Percentiles rank a stretch among this genome's conserved stretches.
These are phyloP conservation scores for Ampelocalamus luodianensis DNA, from an alignment of 176 grass and related monocot species.

Conservation along the genomic window DNA sequence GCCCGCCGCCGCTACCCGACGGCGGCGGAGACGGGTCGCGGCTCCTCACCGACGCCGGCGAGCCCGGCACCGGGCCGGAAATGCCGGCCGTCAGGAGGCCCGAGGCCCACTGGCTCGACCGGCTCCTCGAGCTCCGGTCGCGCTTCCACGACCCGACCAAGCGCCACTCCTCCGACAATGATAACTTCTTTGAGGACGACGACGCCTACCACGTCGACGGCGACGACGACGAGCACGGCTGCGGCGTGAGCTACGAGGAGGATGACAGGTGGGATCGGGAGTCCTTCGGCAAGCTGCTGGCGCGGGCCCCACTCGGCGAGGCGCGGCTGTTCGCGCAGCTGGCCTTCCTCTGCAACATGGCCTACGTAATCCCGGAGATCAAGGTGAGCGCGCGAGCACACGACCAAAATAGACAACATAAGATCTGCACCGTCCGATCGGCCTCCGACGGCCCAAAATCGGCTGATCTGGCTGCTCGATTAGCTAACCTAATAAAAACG, in stretches of 20 bases:
- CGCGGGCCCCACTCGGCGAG: conserved; percentile 62
- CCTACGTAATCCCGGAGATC: conserved; percentile 92
- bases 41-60: conserved; percentile 57
- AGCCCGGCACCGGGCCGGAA: conserved; percentile 33
- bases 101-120: conserved; percentile 74
- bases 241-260: conserved; percentile 75
- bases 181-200: conserved; percentile 26
- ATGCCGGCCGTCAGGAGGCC: conserved; percentile 23
- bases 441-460: neutral
- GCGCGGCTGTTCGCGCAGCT: conserved; percentile 80
- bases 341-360: conserved; percentile 95
- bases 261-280: conserved; percentile 66
- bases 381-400: conserved; percentile 57
- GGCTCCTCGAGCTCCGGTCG: conserved; percentile 71
- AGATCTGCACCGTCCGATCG: neutral
- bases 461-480: neutral
- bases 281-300: conserved; percentile 76
- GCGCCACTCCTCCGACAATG: conserved; percentile 35
- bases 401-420: neutral
- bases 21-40: conserved; percentile 42
- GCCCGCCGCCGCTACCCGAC: conserved; percentile 48
- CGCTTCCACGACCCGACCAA: conserved; percentile 64
- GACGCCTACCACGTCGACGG: conserved; percentile 30
- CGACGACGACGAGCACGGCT: conserved; percentile 44
- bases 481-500: conserved; percentile 14